These are phyloP conservation scores for Thelephora terrestris DNA, from an alignment of 1,284 basidiomycete species.

Conservation along the genomic window DNA sequence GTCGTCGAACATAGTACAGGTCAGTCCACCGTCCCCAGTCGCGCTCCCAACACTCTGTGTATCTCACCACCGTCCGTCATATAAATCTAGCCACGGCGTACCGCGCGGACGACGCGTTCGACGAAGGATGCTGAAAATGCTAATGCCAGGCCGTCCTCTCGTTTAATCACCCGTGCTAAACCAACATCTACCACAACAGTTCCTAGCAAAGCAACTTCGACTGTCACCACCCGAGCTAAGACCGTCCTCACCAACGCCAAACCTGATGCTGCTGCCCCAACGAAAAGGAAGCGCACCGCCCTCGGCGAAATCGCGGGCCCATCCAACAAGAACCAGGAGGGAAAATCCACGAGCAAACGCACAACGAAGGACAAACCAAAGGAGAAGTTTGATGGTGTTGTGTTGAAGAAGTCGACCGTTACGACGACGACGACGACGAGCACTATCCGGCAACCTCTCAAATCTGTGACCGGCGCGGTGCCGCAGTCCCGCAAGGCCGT, in stretches of 20 bases:
- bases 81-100: slow-evolving; percentile 40
- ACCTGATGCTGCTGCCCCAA: slow-evolving; percentile 29
- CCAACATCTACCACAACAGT: slow-evolving; percentile 34
- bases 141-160: slow-evolving; percentile 36
- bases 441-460: slow-evolving; percentile 19
- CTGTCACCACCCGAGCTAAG: slow-evolving; percentile 30
- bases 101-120: slow-evolving; percentile 41
- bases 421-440: slow-evolving; percentile 20
- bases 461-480: slow-evolving; percentile 13
- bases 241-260: slow-evolving; percentile 23
- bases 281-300: slow-evolving; percentile 68
- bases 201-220: slow-evolving; percentile 26
- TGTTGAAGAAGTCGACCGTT: slow-evolving; percentile 35
- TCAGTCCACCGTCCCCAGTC: no score
- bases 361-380: slow-evolving; percentile 39
- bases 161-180: slow-evolving; percentile 49
- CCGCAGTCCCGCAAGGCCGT: neutral
- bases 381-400: slow-evolving; percentile 45
- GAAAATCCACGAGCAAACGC: slow-evolving; percentile 24
- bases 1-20: no score
- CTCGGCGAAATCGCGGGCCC: slow-evolving; percentile 55
- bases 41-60: neutral
- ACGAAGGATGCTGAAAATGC: slow-evolving; percentile 54
- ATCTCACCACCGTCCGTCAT: neutral
- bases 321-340: slow-evolving; percentile 31